Percentiles rank a stretch among this genome's conserved stretches.
Conservation (phyloP, 805 yeast species). For the Ogataea nitratoaversa region DNA sequence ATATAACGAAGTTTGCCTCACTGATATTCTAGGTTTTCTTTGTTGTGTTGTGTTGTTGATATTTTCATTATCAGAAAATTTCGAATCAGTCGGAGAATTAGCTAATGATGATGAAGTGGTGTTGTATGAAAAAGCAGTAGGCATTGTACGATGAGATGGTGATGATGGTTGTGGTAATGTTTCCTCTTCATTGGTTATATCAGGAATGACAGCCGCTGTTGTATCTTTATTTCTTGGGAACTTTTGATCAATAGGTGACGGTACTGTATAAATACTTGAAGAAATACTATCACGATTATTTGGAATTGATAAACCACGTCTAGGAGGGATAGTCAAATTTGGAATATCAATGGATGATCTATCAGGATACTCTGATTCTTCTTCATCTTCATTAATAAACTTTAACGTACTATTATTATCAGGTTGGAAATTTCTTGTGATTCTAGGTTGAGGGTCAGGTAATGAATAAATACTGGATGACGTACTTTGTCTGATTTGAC, state of each 20-base stretch:
- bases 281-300: constrained; percentile 2
- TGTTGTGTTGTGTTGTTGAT: not conserved
- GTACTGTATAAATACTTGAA: constrained; percentile 8
- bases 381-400: constrained; percentile 2
- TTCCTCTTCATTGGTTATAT: not conserved
- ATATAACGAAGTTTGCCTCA: constrained; percentile 25
- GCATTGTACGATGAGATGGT: too few species aligned
- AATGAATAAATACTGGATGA: constrained; percentile 19
- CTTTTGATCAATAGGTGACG: not conserved
- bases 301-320: not conserved
- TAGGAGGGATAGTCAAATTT: not conserved
- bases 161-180: constrained; percentile 1
- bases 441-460: not conserved
- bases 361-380: not conserved
- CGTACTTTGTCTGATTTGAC: constrained; percentile 10
- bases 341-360: not conserved
- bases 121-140: not conserved
- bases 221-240: not conserved
- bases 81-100: not conserved
- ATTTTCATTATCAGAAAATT: not conserved
- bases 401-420: not conserved
- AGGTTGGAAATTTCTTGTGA: not conserved
- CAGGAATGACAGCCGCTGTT: not conserved
- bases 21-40: constrained; percentile 24
- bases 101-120: too few species aligned